Percentiles rank a stretch among this genome's conserved stretches.
Evolutionary conservation across 1,284 basidiomycete species (phyloP).

Genomic region (Ustilago nuda): DNA sequence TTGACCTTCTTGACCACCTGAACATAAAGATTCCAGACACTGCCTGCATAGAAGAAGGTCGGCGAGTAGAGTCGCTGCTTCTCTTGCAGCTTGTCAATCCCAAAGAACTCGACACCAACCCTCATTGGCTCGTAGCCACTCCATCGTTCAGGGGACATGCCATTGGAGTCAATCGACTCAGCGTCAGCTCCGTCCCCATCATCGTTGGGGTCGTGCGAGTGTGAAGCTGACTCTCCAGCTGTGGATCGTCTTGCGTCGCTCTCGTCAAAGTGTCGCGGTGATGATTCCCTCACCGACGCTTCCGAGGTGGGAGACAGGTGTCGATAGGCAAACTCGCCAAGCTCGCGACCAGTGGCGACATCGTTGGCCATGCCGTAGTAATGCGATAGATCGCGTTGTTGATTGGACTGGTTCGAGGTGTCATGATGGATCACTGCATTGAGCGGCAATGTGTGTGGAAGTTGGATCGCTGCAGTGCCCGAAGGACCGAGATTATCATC

Average conservation of each 20-base stretch:
- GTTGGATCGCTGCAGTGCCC: conserved; percentile 37
- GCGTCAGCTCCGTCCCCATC: conserved; percentile 32
- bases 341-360: conserved; percentile 52
- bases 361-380: conserved; percentile 59
- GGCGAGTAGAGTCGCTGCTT: conserved; percentile 76
- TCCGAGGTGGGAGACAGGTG: conserved; percentile 9
- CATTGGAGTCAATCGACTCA: conserved; percentile 24
- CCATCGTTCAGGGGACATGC: conserved; percentile 45
- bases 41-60: conserved; percentile 73
- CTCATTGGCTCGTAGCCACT: conserved; percentile 65
- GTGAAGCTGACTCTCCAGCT: conserved; percentile 14
- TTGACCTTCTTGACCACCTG: conserved; percentile 82
- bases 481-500: conserved; percentile 38
- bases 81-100: conserved; percentile 80
- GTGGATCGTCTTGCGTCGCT: conserved; percentile 15
- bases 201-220: conserved; percentile 29
- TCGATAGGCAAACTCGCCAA: conserved; percentile 44
- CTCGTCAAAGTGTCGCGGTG: conserved; percentile 23
- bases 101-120: conserved; percentile 89
- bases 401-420: not conserved
- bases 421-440: conserved; percentile 29
- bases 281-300: conserved; percentile 1
- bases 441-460: conserved; percentile 43
- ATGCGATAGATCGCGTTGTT: conserved; percentile 30
- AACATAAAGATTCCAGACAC: conserved; percentile 86